Percentiles rank a stretch among this genome's conserved stretches.
Conservation (phyloP, 1,284 basidiomycete genomes). For the Cystobasidium sp. region DNA sequence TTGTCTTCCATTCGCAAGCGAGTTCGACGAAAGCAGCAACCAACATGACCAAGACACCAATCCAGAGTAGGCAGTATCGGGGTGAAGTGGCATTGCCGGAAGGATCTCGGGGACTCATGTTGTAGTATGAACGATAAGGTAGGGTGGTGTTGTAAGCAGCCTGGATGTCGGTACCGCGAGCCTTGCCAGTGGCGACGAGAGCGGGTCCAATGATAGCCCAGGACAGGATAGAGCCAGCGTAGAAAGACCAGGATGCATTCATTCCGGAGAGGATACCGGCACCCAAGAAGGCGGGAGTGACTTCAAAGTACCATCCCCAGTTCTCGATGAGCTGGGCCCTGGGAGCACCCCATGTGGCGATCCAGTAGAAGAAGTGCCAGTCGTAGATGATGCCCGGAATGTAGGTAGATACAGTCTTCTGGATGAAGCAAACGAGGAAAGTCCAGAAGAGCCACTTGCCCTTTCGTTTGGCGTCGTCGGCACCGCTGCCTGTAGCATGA, state of each 20-base stretch:
- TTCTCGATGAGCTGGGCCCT: constrained; percentile 67
- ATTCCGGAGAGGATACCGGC: constrained; percentile 70
- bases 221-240: constrained; percentile 65
- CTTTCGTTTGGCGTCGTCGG: constrained; percentile 66
- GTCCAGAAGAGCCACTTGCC: constrained; percentile 63
- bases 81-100: constrained; percentile 62
- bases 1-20: constrained; percentile 53
- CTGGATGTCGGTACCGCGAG: constrained; percentile 59
- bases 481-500: constrained; percentile 64
- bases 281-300: constrained; percentile 71
- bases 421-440: constrained; percentile 63
- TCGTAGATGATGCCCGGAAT: constrained; percentile 68
- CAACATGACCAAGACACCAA: constrained; percentile 64
- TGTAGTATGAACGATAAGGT: constrained; percentile 58
- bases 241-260: constrained; percentile 70
- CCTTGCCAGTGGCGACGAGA: constrained; percentile 63
- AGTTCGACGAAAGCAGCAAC: constrained; percentile 56
- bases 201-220: constrained; percentile 70
- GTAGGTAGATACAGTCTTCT: constrained; percentile 67
- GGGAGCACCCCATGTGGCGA: constrained; percentile 67
- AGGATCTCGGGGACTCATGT: constrained; percentile 55
- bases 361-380: constrained; percentile 70
- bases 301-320: constrained; percentile 59
- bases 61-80: constrained; percentile 73
- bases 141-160: constrained; percentile 51